Percentiles rank a stretch among this genome's conserved stretches.
phyloP scores from a whole-genome alignment of 2,329 filamentous ascomycete genomes.

The Venturia aucupariae region DNA sequence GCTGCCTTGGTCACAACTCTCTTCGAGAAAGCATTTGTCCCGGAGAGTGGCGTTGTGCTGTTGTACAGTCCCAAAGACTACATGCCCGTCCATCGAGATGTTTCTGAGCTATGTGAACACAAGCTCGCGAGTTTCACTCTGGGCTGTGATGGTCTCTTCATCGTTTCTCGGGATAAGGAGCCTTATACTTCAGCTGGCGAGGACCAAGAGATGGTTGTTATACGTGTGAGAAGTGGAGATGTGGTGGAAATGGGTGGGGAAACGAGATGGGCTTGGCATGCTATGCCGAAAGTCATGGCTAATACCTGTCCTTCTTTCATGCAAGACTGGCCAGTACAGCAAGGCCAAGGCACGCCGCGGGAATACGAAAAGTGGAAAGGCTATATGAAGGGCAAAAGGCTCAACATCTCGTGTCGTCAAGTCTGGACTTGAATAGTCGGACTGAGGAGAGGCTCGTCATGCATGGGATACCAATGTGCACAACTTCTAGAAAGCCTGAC shows the following conservation, averaged over 20 bases:
- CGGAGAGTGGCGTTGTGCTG: slow-evolving; percentile 82
- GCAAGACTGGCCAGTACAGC: slow-evolving; percentile 59
- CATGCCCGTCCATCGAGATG: slow-evolving; percentile 86
- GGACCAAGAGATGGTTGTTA: slow-evolving; percentile 24
- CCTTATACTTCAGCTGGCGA: neutral
- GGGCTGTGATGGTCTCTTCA: slow-evolving; percentile 83
- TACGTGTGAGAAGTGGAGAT: slow-evolving; percentile 75
- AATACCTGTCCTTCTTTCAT: slow-evolving; percentile 71
- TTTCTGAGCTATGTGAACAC: slow-evolving; percentile 72
- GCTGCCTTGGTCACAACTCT: slow-evolving; percentile 55
- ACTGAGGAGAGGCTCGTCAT: neutral
- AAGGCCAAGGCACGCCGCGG: slow-evolving; percentile 15
- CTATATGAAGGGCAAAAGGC: slow-evolving; percentile 80
- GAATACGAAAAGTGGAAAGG: slow-evolving; percentile 61
- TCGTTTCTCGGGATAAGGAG: slow-evolving; percentile 53
- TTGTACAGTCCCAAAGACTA: slow-evolving; percentile 86
- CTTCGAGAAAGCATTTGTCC: slow-evolving; percentile 43
- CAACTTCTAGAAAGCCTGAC: no score
- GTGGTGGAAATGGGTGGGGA: slow-evolving; percentile 79
- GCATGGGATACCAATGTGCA: no score
- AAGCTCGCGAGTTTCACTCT: slow-evolving; percentile 79
- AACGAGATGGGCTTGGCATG: slow-evolving; percentile 88
- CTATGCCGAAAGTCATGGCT: slow-evolving; percentile 76
- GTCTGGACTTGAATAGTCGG: slow-evolving; percentile 49
- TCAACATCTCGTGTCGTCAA: slow-evolving; percentile 89